phyloP scores from a whole-genome alignment of 2,329 filamentous ascomycete species.

The Venturia asperata region DNA sequence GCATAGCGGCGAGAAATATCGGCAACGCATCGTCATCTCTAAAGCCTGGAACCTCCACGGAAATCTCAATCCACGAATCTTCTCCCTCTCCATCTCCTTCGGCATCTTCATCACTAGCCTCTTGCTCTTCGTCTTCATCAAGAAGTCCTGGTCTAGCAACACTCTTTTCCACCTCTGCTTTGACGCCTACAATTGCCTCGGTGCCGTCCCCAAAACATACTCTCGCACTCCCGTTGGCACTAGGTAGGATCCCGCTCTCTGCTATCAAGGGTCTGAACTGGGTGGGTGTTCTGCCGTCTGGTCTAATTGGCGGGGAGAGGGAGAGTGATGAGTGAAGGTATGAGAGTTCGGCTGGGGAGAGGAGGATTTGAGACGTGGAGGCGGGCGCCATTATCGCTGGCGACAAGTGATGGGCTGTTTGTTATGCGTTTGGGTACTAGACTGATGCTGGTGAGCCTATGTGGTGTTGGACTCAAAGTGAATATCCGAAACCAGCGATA shows the following conservation, averaged over 20 bases:
- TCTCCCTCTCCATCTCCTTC: slow-evolving; percentile 35
- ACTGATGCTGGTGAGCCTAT: too few relatives aligned
- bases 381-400: slow-evolving; percentile 5
- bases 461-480: too few relatives aligned
- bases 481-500: too few relatives aligned
- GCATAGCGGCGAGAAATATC: slow-evolving; percentile 79
- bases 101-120: slow-evolving; percentile 35
- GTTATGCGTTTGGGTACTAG: not conserved
- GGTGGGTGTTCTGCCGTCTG: slow-evolving; percentile 72
- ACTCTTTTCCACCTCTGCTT: slow-evolving; percentile 77
- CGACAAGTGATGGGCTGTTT: not conserved
- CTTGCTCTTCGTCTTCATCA: slow-evolving; percentile 26
- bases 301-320: slow-evolving; percentile 74
- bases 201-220: slow-evolving; percentile 93
- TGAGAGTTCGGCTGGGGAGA: slow-evolving; percentile 92
- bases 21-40: slow-evolving; percentile 87
- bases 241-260: slow-evolving; percentile 82
- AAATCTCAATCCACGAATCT: slow-evolving; percentile 78
- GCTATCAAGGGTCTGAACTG: slow-evolving; percentile 89
- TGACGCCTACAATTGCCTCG: slow-evolving; percentile 91
- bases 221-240: slow-evolving; percentile 84
- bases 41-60: slow-evolving; percentile 83
- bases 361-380: slow-evolving; percentile 56
- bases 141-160: slow-evolving; percentile 18
- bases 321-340: slow-evolving; percentile 87